phyloP scores from a whole-genome alignment of 2,329 filamentous ascomycete genomes.

The Colletotrichum destructivum region DNA sequence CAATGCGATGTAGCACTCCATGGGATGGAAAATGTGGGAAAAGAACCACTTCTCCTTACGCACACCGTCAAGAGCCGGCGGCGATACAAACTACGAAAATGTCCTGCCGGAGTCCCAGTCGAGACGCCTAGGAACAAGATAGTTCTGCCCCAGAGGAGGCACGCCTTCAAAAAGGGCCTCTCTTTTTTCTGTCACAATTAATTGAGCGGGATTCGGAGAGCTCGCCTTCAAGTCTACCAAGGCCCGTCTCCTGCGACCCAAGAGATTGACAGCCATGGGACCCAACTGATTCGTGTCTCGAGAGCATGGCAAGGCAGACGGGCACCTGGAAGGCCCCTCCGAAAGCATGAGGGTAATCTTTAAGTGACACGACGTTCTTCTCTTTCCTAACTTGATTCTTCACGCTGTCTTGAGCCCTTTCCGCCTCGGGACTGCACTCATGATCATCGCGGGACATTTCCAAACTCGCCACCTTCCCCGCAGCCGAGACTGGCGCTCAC shows the following conservation, averaged over 20 bases:
- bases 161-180: slow-evolving; percentile 7
- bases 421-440: slow-evolving; percentile 8
- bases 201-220: slow-evolving; percentile 1
- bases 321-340: slow-evolving; percentile 1
- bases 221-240: slow-evolving; percentile 14
- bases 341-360: not conserved
- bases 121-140: not conserved
- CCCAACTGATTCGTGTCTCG: slow-evolving; percentile 14
- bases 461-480: slow-evolving; percentile 41
- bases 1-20: too few relatives aligned
- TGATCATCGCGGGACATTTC: slow-evolving; percentile 30
- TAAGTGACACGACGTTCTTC: slow-evolving; percentile 36
- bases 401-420: slow-evolving; percentile 17
- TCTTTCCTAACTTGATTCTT: slow-evolving; percentile 33
- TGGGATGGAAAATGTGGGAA: too few relatives aligned
- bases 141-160: slow-evolving; percentile 21
- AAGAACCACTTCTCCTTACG: not conserved
- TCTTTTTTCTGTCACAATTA: slow-evolving; percentile 4
- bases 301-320: slow-evolving; percentile 14
- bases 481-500: slow-evolving; percentile 26
- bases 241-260: slow-evolving; percentile 13
- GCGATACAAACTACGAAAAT: slow-evolving; percentile 4
- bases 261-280: slow-evolving; percentile 28
- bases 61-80: not conserved
- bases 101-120: not conserved